Evolutionary conservation across 2,329 filamentous ascomycete genomes (phyloP).

Genomic region (Trichoderma atrobrunneum): DNA sequence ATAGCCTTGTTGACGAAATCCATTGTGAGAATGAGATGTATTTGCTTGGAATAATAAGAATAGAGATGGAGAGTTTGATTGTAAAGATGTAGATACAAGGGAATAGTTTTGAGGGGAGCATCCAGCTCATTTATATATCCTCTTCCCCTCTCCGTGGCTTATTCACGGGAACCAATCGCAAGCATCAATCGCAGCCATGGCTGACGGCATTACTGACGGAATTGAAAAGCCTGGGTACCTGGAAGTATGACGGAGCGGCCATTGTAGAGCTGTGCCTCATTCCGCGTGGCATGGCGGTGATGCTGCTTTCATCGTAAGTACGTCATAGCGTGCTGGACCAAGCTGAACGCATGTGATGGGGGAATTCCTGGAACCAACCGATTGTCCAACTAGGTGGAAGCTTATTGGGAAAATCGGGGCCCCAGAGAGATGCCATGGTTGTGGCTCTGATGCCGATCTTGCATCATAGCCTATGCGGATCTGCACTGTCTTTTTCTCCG

Average conservation of each 20-base stretch:
- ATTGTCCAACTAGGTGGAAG: neutral
- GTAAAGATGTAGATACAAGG: neutral
- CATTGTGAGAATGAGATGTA: constrained; percentile 26
- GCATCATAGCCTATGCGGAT: constrained; percentile 12
- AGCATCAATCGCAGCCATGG: neutral
- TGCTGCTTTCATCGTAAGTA: neutral
- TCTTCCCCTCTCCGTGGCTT: neutral
- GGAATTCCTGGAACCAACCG: neutral
- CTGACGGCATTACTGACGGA: neutral
- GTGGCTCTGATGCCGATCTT: constrained; percentile 13
- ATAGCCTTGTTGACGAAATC: constrained; percentile 41
- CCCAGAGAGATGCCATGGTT: neutral
- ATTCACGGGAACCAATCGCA: neutral
- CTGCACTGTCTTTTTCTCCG: neutral
- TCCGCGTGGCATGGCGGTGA: neutral
- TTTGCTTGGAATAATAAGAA: neutral
- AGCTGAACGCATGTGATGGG: neutral
- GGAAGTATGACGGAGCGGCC: neutral
- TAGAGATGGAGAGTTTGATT: neutral
- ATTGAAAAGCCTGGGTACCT: neutral
- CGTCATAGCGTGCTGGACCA: neutral
- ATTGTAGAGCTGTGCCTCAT: neutral
- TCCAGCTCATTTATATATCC: neutral
- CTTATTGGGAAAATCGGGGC: constrained; percentile 5
- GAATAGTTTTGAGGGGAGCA: neutral